Evolutionary conservation across 192 early-diverging fungal species (phyloP), one percentile per base, ranked within the genome.

Genomic region (Mortierella hygrophila): DNA sequence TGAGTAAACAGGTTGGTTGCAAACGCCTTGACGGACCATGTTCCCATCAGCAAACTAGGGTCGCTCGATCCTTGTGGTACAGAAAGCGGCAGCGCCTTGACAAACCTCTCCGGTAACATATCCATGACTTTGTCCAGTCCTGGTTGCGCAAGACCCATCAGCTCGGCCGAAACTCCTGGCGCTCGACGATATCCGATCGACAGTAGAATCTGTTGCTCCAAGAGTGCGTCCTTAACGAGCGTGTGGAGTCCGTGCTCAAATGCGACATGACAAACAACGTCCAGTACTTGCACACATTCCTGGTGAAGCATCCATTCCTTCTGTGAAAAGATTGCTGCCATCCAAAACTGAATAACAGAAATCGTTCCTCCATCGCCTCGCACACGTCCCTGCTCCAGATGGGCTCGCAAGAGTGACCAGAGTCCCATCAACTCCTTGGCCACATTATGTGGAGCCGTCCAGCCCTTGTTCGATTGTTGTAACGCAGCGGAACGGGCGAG

Each of bases 31-130:
- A 90, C 81, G 0, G 90, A 90, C 90, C 90, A 90, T 44, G 89
- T 90, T 15, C 91, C 91, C 68, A 87, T 88, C 9, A 92, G 68
- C 29, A 92, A 68, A 49, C 89, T 92, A 6, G 91, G 88, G 55
- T 90, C 84, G 44, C 35, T 86, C 5, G 84, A 90, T 0, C 80
- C 86, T 16, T 82, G 80, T 1, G 88, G 86, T 10, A 88, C 77
- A 26, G 60, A 32, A 23, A 65, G 60, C 2, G 90, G 79, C 47
- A 92, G 72, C 6, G 76, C 82, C 52, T 88, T 90, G 13, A 88
- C 65, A 42, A 89, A 83, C 8, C 88, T 70, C 37, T 87, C 74
- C 15, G 87, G 84, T 26, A 86, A 55, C 78, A 86, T 44, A 32
- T 86, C 84, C 84, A 86, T 86, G 26, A 86, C 75, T 9, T 63